Percentiles rank a stretch among this genome's conserved stretches.
Evolutionary conservation across 2,329 filamentous ascomycete species (phyloP).

Genomic region (Pseudomassariella vexata): DNA sequence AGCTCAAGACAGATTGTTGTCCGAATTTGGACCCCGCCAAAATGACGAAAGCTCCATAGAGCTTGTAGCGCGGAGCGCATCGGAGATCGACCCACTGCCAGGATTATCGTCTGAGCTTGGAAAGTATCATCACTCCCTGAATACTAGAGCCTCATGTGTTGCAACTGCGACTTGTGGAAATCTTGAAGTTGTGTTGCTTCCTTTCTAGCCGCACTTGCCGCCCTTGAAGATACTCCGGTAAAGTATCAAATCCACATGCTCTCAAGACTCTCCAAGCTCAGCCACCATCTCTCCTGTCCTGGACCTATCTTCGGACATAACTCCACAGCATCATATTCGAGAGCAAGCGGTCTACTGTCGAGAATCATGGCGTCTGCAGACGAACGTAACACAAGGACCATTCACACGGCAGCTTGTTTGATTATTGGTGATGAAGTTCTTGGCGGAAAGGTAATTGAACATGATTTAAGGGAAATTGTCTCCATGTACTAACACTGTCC

Average conservation of each 20-base stretch:
- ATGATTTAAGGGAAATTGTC: background rate
- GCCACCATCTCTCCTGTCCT: conserved; percentile 64
- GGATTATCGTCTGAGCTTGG: no score
- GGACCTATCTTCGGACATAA: conserved; percentile 50
- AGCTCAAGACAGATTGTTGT: no score
- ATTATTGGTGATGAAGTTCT: conserved; percentile 98
- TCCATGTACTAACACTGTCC: conserved; percentile 8
- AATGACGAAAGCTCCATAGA: no score
- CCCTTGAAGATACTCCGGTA: background rate
- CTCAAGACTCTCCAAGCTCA: conserved; percentile 65
- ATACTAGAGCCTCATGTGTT: no score
- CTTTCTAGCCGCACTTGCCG: no score
- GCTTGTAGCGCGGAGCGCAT: no score
- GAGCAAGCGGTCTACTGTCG: conserved; percentile 17
- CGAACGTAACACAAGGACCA: conserved; percentile 57
- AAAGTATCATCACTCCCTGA: no score
- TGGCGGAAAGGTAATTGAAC: conserved; percentile 73
- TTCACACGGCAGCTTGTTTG: conserved; percentile 84
- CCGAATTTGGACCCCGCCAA: no score
- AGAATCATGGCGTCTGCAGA: conserved; percentile 44
- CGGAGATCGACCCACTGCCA: no score
- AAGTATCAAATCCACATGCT: conserved; percentile 55
- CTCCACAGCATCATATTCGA: conserved; percentile 29
- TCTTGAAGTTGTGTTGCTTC: no score
- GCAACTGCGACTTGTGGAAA: no score